phyloP scores from a whole-genome alignment of 805 yeast species.

The Metschnikowia gelsemii region DNA sequence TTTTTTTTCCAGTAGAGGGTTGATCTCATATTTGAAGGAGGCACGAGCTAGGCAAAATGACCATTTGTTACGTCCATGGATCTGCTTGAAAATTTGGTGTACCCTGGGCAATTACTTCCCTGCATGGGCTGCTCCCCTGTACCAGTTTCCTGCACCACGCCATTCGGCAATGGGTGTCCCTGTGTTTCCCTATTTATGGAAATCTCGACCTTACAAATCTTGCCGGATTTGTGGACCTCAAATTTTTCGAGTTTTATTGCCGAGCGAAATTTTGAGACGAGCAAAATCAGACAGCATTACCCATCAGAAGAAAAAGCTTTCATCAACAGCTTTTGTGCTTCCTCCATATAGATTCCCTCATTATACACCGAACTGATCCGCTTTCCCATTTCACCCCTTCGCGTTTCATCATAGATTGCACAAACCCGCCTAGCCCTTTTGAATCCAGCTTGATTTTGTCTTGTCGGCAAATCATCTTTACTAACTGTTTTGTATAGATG shows the following conservation, averaged over 20 bases:
- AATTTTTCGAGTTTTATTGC: not conserved
- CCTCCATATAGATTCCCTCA: not conserved
- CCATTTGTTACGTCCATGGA: too few relatives aligned
- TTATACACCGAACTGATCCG: slow-evolving; percentile 1
- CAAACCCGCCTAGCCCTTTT: not conserved
- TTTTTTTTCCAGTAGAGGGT: too few relatives aligned
- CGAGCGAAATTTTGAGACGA: too few relatives aligned
- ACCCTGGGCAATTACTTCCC: slow-evolving; percentile 1
- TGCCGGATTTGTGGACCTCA: too few relatives aligned
- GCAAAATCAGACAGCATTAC: too few relatives aligned
- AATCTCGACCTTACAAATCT: too few relatives aligned
- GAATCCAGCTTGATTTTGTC: slow-evolving; percentile 6
- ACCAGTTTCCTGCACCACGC: not conserved
- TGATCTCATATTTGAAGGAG: too few relatives aligned
- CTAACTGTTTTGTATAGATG: slow-evolving; percentile 41
- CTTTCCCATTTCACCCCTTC: slow-evolving; percentile 1
- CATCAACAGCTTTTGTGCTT: slow-evolving; percentile 3
- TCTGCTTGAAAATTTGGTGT: not conserved
- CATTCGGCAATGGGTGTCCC: not conserved
- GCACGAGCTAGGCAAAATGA: too few relatives aligned
- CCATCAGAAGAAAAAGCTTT: too few relatives aligned
- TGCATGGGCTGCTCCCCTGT: slow-evolving; percentile 5
- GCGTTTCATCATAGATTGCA: not conserved
- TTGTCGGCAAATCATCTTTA: slow-evolving; percentile 12
- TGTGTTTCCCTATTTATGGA: slow-evolving; percentile 7